phyloP scores from a whole-genome alignment of 2,329 filamentous ascomycete species.

The Ophiosphaerella korrae region DNA sequence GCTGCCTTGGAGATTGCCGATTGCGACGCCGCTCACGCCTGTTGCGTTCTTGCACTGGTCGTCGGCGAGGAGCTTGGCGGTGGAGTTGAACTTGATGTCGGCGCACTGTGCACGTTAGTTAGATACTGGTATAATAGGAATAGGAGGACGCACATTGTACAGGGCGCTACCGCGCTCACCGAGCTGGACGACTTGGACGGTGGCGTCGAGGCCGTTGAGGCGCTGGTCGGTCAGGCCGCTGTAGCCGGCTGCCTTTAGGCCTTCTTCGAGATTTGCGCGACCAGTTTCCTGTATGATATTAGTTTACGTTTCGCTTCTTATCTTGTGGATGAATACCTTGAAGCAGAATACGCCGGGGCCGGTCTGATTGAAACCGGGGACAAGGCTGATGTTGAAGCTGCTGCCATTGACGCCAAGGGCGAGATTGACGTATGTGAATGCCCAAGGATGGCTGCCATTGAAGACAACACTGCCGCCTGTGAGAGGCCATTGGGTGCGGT shows the following conservation, averaged over 20 bases:
- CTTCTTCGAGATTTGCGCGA: constrained; percentile 28
- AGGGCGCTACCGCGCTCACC: constrained; percentile 47
- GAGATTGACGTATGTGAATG: constrained; percentile 55
- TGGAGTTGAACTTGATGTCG: constrained; percentile 50
- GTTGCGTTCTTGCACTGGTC: constrained; percentile 49
- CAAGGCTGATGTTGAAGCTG: constrained; percentile 53
- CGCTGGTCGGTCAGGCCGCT: constrained; percentile 20
- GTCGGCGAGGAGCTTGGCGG: constrained; percentile 43
- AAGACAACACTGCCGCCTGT: constrained; percentile 51
- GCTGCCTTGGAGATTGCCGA: constrained; percentile 25
- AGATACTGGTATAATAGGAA: constrained; percentile 1
- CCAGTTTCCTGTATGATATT: constrained; percentile 28
- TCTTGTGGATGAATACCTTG: constrained; percentile 13
- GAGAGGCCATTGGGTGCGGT: constrained; percentile 55
- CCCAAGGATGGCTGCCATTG: constrained; percentile 49
- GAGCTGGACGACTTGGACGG: constrained; percentile 54
- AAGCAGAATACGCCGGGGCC: constrained; percentile 56
- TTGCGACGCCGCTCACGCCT: constrained; percentile 42
- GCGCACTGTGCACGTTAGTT: constrained; percentile 44
- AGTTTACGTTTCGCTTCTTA: not conserved
- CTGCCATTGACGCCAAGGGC: constrained; percentile 50
- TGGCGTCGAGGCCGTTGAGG: constrained; percentile 49
- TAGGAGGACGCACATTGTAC: constrained; percentile 49
- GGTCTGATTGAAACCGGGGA: constrained; percentile 55
- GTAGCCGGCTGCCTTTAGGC: constrained; percentile 30